Conservation (phyloP, 495 filamentous ascomycete genomes). For the Penicillium tannophilum region DNA sequence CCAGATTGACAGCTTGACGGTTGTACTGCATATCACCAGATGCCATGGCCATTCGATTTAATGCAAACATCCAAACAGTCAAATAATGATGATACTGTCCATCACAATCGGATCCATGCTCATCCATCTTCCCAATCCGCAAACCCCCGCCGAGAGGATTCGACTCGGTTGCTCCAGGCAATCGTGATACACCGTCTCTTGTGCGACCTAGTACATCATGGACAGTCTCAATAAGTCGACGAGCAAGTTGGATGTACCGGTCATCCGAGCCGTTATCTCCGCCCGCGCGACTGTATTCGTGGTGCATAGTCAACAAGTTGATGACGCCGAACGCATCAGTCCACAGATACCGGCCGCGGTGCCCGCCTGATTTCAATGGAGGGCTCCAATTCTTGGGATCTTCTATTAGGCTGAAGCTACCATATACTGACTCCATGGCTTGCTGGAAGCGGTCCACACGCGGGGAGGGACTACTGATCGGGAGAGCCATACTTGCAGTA, state of each 20-base stretch:
- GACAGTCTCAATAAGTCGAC: slow-evolving; percentile 53
- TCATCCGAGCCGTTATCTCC: slow-evolving; percentile 7
- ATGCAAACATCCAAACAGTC: slow-evolving; percentile 71
- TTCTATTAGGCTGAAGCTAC: slow-evolving; percentile 33
- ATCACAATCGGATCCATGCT: slow-evolving; percentile 56
- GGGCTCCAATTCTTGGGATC: slow-evolving; percentile 43
- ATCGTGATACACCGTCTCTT: slow-evolving; percentile 48
- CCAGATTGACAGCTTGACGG: slow-evolving; percentile 56
- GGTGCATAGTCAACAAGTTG: slow-evolving; percentile 64
- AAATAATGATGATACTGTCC: slow-evolving; percentile 72
- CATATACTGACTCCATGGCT: slow-evolving; percentile 46
- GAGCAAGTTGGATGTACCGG: slow-evolving; percentile 57
- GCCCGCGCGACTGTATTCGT: slow-evolving; percentile 30
- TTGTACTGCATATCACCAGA: slow-evolving; percentile 55
- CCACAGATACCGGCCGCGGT: slow-evolving; percentile 69
- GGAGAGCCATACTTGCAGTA: slow-evolving; percentile 27
- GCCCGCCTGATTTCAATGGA: slow-evolving; percentile 57
- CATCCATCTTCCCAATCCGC: slow-evolving; percentile 62
- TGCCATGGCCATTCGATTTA: slow-evolving; percentile 60
- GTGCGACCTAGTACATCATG: slow-evolving; percentile 59
- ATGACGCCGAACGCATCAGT: slow-evolving; percentile 70
- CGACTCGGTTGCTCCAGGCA: slow-evolving; percentile 56
- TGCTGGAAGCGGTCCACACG: slow-evolving; percentile 38
- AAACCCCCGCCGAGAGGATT: slow-evolving; percentile 62
- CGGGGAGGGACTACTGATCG: slow-evolving; percentile 29